phyloP scores from a whole-genome alignment of 331 rosid genomes.

The Pyrus hybrid region DNA sequence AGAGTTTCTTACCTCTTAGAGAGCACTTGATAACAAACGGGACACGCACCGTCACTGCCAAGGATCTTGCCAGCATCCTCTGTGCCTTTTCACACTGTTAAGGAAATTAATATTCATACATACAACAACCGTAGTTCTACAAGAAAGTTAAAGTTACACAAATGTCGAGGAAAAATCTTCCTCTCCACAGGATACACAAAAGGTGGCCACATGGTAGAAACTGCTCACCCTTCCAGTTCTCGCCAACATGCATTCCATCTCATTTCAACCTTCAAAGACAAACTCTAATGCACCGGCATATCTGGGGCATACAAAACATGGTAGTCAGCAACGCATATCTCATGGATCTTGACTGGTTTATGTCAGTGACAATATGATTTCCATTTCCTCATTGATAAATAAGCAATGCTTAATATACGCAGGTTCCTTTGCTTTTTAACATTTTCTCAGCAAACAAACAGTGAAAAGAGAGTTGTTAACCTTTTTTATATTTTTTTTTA shows the following conservation, averaged over 20 bases:
- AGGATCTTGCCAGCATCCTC: conserved; percentile 95
- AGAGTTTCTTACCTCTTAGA: conserved; percentile 92
- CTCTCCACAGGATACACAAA: conserved; percentile 59
- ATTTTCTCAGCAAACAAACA: no score
- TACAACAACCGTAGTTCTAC: conserved; percentile 6
- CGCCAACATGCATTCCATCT: conserved; percentile 99
- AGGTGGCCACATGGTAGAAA: conserved; percentile 96
- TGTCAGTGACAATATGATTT: no score
- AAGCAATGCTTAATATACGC: no score
- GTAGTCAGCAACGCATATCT: no score
- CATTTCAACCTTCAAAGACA: conserved; percentile 50
- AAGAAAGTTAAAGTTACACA: not conserved
- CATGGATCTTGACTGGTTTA: no score
- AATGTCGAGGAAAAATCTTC: not conserved
- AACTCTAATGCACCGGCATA: conserved; percentile 28
- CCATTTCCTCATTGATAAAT: no score
- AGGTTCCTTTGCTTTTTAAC: no score
- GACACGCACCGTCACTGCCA: conserved; percentile 90
- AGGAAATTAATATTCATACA: conserved; percentile 35
- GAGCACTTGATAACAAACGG: conserved; percentile 94
- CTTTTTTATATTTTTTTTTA: no score
- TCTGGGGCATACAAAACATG: conserved; percentile 25
- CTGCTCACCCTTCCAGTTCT: conserved; percentile 87
- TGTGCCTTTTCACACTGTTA: conserved; percentile 55
- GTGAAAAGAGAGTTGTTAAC: not conserved